A percentile compares a stretch with the other conserved stretches of the same genome.
These are phyloP conservation scores for Eutrema japonicum DNA, from an alignment of 345 rosid genomes.

Conservation along the genomic window DNA sequence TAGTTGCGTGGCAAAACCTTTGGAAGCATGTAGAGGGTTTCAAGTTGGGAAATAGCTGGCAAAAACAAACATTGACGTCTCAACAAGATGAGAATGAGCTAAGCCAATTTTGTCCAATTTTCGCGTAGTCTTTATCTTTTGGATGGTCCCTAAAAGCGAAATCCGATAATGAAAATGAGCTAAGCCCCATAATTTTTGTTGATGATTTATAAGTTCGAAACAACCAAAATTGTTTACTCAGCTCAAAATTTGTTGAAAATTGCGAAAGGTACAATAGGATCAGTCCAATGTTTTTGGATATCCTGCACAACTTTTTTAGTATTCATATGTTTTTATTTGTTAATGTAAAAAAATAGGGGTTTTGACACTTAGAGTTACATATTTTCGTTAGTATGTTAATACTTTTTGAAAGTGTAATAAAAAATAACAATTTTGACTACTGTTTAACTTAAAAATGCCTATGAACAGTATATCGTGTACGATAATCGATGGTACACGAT, in stretches of 20 bases:
- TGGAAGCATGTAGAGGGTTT: conserved; percentile 27
- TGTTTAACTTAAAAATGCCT: too few species aligned
- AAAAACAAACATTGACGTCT: conserved; percentile 24
- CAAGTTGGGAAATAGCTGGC: conserved; percentile 36
- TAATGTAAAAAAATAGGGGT: too few species aligned
- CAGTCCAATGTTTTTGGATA: too few species aligned
- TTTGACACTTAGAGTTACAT: too few species aligned
- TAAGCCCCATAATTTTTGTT: background rate
- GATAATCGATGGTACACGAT: too few species aligned
- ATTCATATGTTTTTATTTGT: too few species aligned
- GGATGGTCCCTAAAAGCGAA: conserved; percentile 35
- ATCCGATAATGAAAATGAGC: background rate
- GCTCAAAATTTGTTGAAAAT: background rate
- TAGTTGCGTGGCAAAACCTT: conserved; percentile 28
- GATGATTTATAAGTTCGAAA: background rate
- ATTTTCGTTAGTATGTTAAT: too few species aligned
- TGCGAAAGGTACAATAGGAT: too few species aligned
- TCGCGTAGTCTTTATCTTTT: conserved; percentile 27
- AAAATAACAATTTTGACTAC: too few species aligned
- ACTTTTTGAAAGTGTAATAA: too few species aligned
- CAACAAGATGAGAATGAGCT: conserved; percentile 17
- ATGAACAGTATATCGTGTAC: too few species aligned
- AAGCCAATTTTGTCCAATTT: conserved; percentile 25
- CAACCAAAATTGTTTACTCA: background rate
- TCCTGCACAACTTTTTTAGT: too few species aligned